phyloP scores from a whole-genome alignment of 768 basidiomycete species.

The Lenzites betulinus region DNA sequence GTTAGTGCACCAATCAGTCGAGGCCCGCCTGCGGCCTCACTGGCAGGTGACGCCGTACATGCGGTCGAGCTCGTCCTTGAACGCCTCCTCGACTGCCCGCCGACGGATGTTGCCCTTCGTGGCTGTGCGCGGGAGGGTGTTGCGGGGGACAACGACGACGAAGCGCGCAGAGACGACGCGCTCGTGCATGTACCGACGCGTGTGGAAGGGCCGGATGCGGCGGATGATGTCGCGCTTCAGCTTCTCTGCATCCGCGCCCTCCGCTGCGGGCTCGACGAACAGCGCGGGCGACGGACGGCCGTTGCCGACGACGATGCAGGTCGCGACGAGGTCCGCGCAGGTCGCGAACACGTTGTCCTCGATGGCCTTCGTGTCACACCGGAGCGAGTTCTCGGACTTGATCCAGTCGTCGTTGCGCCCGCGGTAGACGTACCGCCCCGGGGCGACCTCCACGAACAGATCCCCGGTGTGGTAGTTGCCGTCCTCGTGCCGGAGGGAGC shows the following conservation, averaged over 20 bases:
- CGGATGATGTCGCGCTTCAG: slow-evolving; percentile 76
- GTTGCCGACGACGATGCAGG: slow-evolving; percentile 76
- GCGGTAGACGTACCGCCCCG: slow-evolving; percentile 63
- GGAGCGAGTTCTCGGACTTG: slow-evolving; percentile 75
- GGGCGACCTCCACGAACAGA: slow-evolving; percentile 63
- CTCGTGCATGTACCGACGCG: slow-evolving; percentile 76
- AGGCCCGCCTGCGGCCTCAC: neutral
- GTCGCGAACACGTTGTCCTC: slow-evolving; percentile 72
- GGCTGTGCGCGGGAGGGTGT: slow-evolving; percentile 71
- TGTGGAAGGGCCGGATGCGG: slow-evolving; percentile 74
- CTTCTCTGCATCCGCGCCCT: slow-evolving; percentile 55
- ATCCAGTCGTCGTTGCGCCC: slow-evolving; percentile 87
- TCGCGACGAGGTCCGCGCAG: slow-evolving; percentile 64
- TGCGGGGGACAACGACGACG: slow-evolving; percentile 65
- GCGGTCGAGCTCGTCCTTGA: slow-evolving; percentile 56
- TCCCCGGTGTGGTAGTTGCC: slow-evolving; percentile 82
- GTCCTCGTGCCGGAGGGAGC: slow-evolving; percentile 57
- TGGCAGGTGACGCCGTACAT: slow-evolving; percentile 45
- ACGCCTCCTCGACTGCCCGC: slow-evolving; percentile 71
- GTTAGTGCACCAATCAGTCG: neutral
- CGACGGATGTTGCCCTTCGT: slow-evolving; percentile 84
- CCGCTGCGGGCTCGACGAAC: slow-evolving; percentile 63
- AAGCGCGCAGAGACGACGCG: slow-evolving; percentile 67
- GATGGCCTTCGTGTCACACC: slow-evolving; percentile 82
- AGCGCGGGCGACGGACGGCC: slow-evolving; percentile 76